A percentile compares a stretch with the other conserved stretches of the same genome.
Evolutionary conservation across 2,329 filamentous ascomycete genomes (phyloP).

Genomic region (Botryotinia convoluta): DNA sequence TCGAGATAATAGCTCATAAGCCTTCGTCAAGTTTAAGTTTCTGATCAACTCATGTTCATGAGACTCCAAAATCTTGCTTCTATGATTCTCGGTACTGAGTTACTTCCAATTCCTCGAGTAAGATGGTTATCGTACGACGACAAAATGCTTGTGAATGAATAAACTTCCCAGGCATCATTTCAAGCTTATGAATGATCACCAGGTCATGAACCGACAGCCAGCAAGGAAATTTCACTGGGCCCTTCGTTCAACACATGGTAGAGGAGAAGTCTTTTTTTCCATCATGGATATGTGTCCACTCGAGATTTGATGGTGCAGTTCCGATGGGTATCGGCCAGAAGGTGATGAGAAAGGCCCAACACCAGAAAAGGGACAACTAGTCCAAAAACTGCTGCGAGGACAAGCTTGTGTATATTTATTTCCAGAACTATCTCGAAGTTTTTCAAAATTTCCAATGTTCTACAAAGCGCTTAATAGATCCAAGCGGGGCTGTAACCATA

Average conservation of each 20-base stretch:
- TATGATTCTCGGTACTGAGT: fast-evolving
- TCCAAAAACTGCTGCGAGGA: too few species aligned
- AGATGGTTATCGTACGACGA: neutral
- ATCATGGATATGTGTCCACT: too few species aligned
- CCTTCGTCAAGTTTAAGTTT: neutral
- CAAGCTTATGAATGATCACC: neutral
- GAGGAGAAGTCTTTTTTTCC: neutral
- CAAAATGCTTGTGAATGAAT: neutral
- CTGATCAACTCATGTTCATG: neutral
- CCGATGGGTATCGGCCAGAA: too few species aligned
- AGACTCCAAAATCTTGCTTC: neutral
- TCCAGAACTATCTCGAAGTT: too few species aligned
- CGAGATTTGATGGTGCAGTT: fast-evolving
- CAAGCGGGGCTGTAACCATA: too few species aligned
- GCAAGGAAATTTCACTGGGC: neutral
- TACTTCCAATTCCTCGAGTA: neutral
- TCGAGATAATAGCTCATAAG: neutral
- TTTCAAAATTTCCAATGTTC: fast-evolving
- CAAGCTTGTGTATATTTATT: too few species aligned
- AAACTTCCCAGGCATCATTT: neutral
- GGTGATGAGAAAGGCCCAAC: neutral
- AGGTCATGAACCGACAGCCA: neutral
- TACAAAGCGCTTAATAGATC: fast-evolving
- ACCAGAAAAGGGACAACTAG: neutral
- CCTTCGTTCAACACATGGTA: neutral